Conservation (phyloP, 129 eudicot genomes). For the Scalesia atractyloides region DNA sequence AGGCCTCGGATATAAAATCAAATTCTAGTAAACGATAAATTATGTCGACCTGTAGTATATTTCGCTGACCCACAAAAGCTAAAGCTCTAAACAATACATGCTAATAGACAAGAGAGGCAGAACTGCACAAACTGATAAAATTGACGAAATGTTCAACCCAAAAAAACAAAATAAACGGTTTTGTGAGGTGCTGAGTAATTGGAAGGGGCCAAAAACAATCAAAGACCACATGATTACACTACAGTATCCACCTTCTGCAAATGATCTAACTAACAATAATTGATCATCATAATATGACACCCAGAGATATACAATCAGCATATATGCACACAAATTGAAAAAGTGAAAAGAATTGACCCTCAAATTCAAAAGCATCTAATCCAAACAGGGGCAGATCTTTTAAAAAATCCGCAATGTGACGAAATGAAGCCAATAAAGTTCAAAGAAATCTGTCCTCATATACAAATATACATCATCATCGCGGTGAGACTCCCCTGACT, state of each 20-base stretch:
- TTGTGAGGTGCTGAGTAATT: slow-evolving; percentile 10
- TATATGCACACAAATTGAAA: slow-evolving; percentile 27
- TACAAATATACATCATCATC: slow-evolving; percentile 47
- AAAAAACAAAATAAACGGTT: background rate
- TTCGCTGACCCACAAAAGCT: background rate
- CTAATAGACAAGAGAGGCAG: slow-evolving; percentile 16
- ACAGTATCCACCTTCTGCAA: slow-evolving; percentile 33
- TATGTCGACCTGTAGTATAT: background rate
- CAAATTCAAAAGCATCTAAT: slow-evolving; percentile 42
- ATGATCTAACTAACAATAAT: slow-evolving; percentile 55
- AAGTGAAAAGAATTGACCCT: slow-evolving; percentile 34
- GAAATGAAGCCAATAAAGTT: slow-evolving; percentile 38
- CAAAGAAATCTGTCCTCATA: slow-evolving; percentile 25
- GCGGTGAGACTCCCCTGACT: slow-evolving; percentile 42
- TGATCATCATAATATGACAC: slow-evolving; percentile 43
- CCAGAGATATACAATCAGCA: slow-evolving; percentile 31
- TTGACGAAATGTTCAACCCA: slow-evolving; percentile 15
- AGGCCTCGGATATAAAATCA: slow-evolving; percentile 12
- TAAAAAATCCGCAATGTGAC: slow-evolving; percentile 31
- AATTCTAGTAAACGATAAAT: background rate
- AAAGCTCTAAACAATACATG: slow-evolving; percentile 1
- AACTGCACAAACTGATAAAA: slow-evolving; percentile 1
- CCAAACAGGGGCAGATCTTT: slow-evolving; percentile 33
- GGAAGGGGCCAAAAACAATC: slow-evolving; percentile 37
- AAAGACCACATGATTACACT: slow-evolving; percentile 35